Percentiles rank a stretch among this genome's conserved stretches.
phyloP scores from a whole-genome alignment of 208 protist species.

The Herpetomonas tarakana region DNA sequence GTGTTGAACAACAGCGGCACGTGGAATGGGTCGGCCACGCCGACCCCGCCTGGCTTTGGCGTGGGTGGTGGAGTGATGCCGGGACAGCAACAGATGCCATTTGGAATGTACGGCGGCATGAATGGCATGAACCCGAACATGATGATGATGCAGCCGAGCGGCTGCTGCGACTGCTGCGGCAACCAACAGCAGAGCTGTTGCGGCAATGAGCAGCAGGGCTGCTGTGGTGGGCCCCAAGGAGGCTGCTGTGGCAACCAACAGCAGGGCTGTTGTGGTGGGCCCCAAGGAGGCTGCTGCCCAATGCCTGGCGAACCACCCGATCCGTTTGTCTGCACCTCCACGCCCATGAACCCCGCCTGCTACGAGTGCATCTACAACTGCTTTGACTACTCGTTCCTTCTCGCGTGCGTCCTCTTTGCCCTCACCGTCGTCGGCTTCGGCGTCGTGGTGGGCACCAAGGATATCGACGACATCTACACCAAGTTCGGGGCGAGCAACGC shows the following conservation, averaged over 20 bases:
- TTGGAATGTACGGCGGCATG: background rate
- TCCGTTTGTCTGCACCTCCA: constrained; percentile 52
- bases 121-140: background rate
- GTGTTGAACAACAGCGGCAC: constrained; percentile 13
- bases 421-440: constrained; percentile 51
- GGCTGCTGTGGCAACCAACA: constrained; percentile 5
- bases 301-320: constrained; percentile 44
- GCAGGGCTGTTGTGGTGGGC: constrained; percentile 6
- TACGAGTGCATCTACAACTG: constrained; percentile 38
- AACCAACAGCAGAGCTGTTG: background rate
- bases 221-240: constrained; percentile 2
- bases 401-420: constrained; percentile 50
- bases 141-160: constrained; percentile 4
- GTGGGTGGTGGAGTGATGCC: background rate
- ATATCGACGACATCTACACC: constrained; percentile 54
- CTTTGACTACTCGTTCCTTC: constrained; percentile 70
- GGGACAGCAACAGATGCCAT: background rate
- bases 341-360: constrained; percentile 23
- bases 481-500: constrained; percentile 33
- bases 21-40: background rate
- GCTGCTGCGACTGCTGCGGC: constrained; percentile 1
- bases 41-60: constrained; percentile 1
- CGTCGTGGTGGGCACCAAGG: constrained; percentile 30
- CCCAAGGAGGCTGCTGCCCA: constrained; percentile 17
- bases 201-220: constrained; percentile 10